Evolutionary conservation across 345 rosid species (phyloP).

Genomic region (Gossypium anomalum): DNA sequence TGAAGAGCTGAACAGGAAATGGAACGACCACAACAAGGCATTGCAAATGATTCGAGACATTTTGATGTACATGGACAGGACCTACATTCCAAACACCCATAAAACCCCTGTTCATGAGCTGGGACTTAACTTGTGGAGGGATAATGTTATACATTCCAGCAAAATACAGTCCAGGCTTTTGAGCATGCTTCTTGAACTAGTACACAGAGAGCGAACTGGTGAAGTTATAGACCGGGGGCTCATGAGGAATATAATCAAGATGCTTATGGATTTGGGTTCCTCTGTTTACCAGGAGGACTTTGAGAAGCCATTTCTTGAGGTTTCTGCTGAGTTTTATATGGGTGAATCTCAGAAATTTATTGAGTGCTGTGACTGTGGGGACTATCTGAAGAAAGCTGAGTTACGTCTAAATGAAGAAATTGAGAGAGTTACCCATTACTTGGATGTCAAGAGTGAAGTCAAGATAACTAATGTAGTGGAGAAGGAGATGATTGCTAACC

Average conservation of each 20-base stretch:
- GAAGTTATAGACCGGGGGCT: conserved; percentile 90
- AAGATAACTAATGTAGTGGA: conserved; percentile 95
- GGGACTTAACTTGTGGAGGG: conserved; percentile 93
- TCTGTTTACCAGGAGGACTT: conserved; percentile 94
- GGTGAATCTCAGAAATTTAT: conserved; percentile 92
- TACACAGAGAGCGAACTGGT: conserved; percentile 75
- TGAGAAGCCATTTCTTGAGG: conserved; percentile 88
- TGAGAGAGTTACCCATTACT: conserved; percentile 87
- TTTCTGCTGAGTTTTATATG: conserved; percentile 85
- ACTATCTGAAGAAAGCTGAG: conserved; percentile 88
- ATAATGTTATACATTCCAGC: conserved; percentile 62
- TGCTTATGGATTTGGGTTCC: conserved; percentile 96
- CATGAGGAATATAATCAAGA: conserved; percentile 88
- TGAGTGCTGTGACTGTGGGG: conserved; percentile 91
- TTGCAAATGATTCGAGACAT: conserved; percentile 96
- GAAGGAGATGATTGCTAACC: conserved; percentile 97
- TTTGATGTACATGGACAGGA: conserved; percentile 98
- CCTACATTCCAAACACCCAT: conserved; percentile 70
- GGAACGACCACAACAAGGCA: conserved; percentile 98
- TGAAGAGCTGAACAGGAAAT: conserved; percentile 91
- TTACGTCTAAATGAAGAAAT: conserved; percentile 90
- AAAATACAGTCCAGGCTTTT: conserved; percentile 75
- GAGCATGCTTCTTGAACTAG: conserved; percentile 82
- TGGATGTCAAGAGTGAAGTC: conserved; percentile 82
- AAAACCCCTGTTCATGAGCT: conserved; percentile 93